phyloP scores from a whole-genome alignment of 2,329 filamentous ascomycete genomes.

The Thielaviopsis ethacetica region DNA sequence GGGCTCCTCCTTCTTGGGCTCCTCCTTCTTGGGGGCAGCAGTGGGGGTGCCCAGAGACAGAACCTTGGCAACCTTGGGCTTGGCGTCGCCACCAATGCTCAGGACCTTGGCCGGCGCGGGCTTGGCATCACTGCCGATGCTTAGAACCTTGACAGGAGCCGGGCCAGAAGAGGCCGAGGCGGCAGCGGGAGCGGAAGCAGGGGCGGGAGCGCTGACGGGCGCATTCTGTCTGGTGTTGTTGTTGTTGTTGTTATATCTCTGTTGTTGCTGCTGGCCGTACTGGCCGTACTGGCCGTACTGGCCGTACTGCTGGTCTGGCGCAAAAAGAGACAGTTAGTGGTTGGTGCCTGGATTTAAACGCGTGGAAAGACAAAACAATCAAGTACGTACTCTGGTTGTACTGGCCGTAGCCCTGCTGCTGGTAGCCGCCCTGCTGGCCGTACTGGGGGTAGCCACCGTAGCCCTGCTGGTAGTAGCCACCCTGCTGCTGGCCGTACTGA shows the following conservation, averaged over 20 bases:
- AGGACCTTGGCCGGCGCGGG: constrained; percentile 49
- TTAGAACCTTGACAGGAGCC: constrained; percentile 40
- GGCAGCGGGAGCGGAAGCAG: constrained; percentile 24
- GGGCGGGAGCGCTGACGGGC: constrained; percentile 29
- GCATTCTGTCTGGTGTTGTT: constrained; percentile 24
- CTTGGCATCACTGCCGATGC: constrained; percentile 50
- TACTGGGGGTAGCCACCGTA: constrained; percentile 24
- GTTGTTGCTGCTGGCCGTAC: constrained; percentile 28
- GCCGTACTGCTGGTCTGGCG: constrained; percentile 14
- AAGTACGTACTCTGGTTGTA: constrained; percentile 29
- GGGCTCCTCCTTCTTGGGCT: constrained; percentile 31
- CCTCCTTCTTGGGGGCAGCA: constrained; percentile 23
- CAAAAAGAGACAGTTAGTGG: neutral
- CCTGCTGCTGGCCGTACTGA: constrained; percentile 36
- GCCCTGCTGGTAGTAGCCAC: constrained; percentile 30
- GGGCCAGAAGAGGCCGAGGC: constrained; percentile 32
- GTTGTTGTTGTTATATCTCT: constrained; percentile 23
- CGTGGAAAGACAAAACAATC: neutral
- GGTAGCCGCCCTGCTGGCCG: constrained; percentile 12
- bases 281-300: constrained; percentile 38
- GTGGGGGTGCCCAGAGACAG: constrained; percentile 24
- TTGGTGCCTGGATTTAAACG: neutral
- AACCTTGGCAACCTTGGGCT: constrained; percentile 31
- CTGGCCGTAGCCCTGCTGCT: constrained; percentile 31
- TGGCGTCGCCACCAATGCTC: constrained; percentile 49